phyloP scores from a whole-genome alignment of 2,329 filamentous ascomycete genomes.

The Pseudogymnoascus sp. region DNA sequence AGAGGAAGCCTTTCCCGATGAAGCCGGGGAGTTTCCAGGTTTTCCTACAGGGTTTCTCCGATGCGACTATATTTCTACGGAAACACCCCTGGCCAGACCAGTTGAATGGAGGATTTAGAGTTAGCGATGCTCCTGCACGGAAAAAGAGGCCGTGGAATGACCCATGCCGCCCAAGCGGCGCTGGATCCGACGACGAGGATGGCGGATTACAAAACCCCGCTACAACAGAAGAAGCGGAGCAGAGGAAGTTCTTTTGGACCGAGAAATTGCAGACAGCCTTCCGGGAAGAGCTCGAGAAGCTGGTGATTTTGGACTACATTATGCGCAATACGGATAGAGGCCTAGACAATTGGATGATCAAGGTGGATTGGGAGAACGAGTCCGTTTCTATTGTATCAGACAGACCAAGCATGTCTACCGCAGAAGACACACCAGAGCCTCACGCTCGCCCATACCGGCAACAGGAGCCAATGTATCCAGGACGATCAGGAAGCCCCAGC shows the following conservation, averaged over 20 bases:
- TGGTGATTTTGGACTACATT: conserved; percentile 96
- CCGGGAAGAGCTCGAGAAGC: conserved; percentile 88
- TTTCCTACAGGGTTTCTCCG: conserved; percentile 93
- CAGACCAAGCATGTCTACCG: conserved; percentile 50
- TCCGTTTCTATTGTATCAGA: conserved; percentile 82
- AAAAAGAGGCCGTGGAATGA: conserved; percentile 73
- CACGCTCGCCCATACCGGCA: conserved; percentile 62
- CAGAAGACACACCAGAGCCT: conserved; percentile 28
- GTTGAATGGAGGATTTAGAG: conserved; percentile 54
- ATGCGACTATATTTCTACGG: conserved; percentile 89
- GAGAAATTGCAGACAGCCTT: conserved; percentile 83
- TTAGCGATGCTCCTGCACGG: conserved; percentile 58
- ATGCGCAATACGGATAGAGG: conserved; percentile 98
- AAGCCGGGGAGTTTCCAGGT: conserved; percentile 97
- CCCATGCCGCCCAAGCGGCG: conserved; percentile 60
- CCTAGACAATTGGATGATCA: conserved; percentile 99
- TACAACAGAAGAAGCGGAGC: conserved; percentile 18
- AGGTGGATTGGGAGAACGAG: conserved; percentile 78
- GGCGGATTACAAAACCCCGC: conserved; percentile 37
- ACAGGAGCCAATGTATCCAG: conserved; percentile 71
- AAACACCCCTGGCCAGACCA: conserved; percentile 98
- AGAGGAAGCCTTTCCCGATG: conserved; percentile 75
- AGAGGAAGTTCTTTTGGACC: conserved; percentile 68
- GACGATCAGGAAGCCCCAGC: conserved; percentile 6
- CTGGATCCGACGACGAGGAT: conserved; percentile 54